Base-by-base conservation (phyloP, 179 eudicot genomes). In the Beta macrorhiza region DNA sequence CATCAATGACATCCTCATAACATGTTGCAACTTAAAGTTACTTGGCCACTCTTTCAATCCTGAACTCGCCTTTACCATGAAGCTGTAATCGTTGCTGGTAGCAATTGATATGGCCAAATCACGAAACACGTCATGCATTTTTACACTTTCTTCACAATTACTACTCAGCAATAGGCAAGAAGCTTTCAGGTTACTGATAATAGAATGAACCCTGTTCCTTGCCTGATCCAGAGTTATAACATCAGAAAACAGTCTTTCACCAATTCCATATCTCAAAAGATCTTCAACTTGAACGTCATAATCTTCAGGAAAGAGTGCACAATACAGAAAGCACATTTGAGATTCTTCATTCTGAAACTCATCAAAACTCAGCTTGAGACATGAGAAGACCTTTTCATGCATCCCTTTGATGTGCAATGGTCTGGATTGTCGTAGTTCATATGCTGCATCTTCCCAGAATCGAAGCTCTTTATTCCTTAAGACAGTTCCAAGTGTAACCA, bases 51-150 rank as follows among this genome's bases (percentile, higher is more conserved):
- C 79, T 84, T 52, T 67, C 81, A 85, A 55, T 25, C 87, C 82
- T 45, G 76, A 53, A 22, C 88, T 76, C 15, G 85, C 85, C 79
- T 81, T 78, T 73, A 85, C 89, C 89, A 85, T 87, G 80, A 81
- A 85, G 22, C 86, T 65, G 65, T 80, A 81, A 63, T 85, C 86
- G 62, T 87, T 74, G 58, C 82, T 77, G 22, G 84, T 77, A 57
- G 87, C 85, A 58, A 87, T 87, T 49, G 32, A 29, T 29, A 29
- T 29, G 32, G 32, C 32, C 32, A 29, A 29, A 29, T 29, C 32
- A 29, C 32, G 32, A 29, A 29, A 29, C 32, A 29, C 32, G 32
- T 29, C 32, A 29, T 29, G 32, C 32, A 29, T 29, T 29, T 29
- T 29, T 29, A 29, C 32, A 29, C 32, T 29, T 29, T 29, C 32